Evolutionary conservation across 2,329 filamentous ascomycete genomes (phyloP).

Genomic region (Cytospora piceicola): DNA sequence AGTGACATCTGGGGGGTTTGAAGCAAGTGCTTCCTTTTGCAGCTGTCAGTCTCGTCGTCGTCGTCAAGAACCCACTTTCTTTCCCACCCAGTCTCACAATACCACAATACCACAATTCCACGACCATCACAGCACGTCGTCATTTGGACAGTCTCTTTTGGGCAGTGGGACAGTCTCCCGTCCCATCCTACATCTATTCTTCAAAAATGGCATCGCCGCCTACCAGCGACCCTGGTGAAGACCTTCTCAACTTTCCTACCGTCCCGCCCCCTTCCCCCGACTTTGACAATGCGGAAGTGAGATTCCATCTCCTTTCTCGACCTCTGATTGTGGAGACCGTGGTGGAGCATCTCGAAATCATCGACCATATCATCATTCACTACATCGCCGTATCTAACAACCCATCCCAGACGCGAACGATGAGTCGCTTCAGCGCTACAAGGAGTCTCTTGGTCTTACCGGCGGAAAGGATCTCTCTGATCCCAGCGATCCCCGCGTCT

Average conservation of each 20-base stretch:
- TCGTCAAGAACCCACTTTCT: background rate
- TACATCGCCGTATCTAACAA: background rate
- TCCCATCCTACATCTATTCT: background rate
- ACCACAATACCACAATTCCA: background rate
- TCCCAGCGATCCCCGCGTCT: slow-evolving; percentile 82
- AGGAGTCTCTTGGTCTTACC: slow-evolving; percentile 88
- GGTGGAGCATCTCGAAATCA: background rate
- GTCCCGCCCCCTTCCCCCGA: background rate
- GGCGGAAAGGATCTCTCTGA: slow-evolving; percentile 73
- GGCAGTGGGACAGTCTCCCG: background rate
- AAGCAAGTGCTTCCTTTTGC: background rate
- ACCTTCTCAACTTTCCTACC: background rate
- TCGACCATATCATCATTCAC: slow-evolving; percentile 7
- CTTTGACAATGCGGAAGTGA: background rate
- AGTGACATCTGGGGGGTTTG: background rate
- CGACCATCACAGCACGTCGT: background rate
- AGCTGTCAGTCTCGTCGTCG: background rate
- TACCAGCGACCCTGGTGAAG: background rate
- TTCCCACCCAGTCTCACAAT: background rate
- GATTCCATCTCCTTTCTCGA: background rate
- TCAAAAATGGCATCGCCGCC: background rate
- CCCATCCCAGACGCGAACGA: slow-evolving; percentile 65
- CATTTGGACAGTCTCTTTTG: background rate
- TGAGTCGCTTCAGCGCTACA: slow-evolving; percentile 96
- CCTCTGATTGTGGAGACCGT: background rate